Evolutionary conservation across 257 asterid genomes (phyloP), one percentile per base, ranked within the genome.

Genomic region (Forsythia suspensa): DNA sequence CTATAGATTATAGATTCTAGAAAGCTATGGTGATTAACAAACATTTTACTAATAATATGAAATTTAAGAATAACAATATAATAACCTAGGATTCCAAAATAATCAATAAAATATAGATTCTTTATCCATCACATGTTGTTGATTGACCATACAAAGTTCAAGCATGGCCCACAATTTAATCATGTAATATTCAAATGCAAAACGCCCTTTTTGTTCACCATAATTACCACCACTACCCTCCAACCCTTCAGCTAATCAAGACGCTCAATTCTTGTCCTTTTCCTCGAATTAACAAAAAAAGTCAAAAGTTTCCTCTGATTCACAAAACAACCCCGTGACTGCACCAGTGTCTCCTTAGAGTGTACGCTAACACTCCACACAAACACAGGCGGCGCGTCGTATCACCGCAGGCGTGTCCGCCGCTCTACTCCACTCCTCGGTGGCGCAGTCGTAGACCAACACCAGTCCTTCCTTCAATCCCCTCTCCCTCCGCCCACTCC

Each of bases 331-430:
- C n/a, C 69, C 40, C 70, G 70, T 63, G 70, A 63, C 40, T 11
- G 39, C 38, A 24, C 2, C 18, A 63, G 70, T 15, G 65, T 11
- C 70, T 63, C 40, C 70, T 63, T 63, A 59, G 37, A 21, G 2
- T 59, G 67, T 24, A 69, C 40, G 39, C 78, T 79, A 92, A 85
- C 95, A 91, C 75, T 90, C 93, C 70, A 92, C 96, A 77, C 95
- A 88, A 29, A 92, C 97, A 41, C 97, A 92, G 80, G 97, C 95
- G 87, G 98, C 94, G 90, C 97, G 97, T 90, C 90, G 87, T 9
- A 94, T 84, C 48, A 90, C 86, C 71, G 85, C 97, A 90, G 98
- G 97, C 84, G 89, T 70, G 71, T 92, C 95, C 74, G 86, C 87
- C 59, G 77, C 96, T 40, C 97, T 85, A 34, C 88, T 84, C 98